Evolutionary conservation across 169 alveolate genomes (phyloP).

Genomic region (Eimeria falciformis): DNA sequence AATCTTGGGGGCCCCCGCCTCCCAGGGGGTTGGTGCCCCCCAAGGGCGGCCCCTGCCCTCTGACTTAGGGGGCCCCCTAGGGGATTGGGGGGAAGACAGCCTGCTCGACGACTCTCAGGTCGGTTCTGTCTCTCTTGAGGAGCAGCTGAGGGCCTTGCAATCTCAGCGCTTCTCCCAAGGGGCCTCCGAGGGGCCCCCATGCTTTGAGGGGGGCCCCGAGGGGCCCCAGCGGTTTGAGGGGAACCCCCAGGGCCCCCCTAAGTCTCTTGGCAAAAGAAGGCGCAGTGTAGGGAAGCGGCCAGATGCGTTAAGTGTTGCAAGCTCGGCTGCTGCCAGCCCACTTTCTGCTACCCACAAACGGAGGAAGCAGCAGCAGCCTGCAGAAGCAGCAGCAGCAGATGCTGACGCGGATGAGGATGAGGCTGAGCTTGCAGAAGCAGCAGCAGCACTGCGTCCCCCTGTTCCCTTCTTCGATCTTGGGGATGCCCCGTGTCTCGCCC

Average conservation of each 20-base stretch:
- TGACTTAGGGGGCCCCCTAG: not conserved
- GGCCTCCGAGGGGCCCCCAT: not conserved
- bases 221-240: no score
- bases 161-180: not conserved
- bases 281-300: slow-evolving; percentile 1
- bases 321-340: slow-evolving; percentile 9
- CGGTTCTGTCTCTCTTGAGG: not conserved
- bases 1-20: slow-evolving; percentile 28
- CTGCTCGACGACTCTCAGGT: not conserved
- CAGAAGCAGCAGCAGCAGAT: not conserved
- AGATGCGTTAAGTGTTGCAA: not conserved
- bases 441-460: slow-evolving; percentile 19
- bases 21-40: slow-evolving; percentile 2
- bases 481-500: not conserved
- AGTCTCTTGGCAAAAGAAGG: not conserved
- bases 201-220: not conserved
- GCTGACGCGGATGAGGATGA: not conserved
- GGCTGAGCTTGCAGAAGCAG: not conserved
- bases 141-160: slow-evolving; percentile 5
- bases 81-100: not conserved
- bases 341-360: slow-evolving; percentile 5
- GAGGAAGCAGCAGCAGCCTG: slow-evolving; percentile 16
- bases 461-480: not conserved
- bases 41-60: not conserved
- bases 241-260: no score